Base-by-base conservation (phyloP, 2,329 filamentous ascomycete genomes). In the Fusarium camptoceras region DNA sequence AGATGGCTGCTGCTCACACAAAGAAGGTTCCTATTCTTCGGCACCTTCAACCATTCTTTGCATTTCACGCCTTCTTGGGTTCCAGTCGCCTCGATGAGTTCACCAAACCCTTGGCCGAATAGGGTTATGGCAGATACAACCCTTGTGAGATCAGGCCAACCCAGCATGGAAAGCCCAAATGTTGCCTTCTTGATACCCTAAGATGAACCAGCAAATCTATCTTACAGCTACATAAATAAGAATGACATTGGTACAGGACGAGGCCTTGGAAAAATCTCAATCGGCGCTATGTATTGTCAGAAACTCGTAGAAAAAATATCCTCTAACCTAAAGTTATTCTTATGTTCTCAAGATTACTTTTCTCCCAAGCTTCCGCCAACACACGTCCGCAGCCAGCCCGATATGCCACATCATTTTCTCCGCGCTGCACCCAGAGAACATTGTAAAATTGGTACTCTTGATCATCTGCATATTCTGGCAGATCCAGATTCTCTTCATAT, bases 71-170 rank as follows among this genome's bases (percentile, higher is more conserved):
- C 12, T 0, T 4, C 4, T 42, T n/a, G 39, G 1, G n/a, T 18
- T 1, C 14, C 25, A 3, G 0, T 0, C 0, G 55, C 31, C 1
- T n/a, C 20, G 1, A 57, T 1, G 6, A 57, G n/a, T 2, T 39
- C 39, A 0, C 39, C 49, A 3, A 59, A 59, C 1, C 39, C 49
- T 1, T 11, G 1, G 0, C 49, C 49, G 0, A 15, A 2, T 0
- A 46, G 0, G 0, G 30, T 39, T 0, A 55, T 18, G 0, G n/a
- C 28, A 11, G 10, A 3, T 0, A 25, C 1, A 3, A 4, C 16
- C 3, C n/a, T 55, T 0, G 4, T 18, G 0, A 59, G 24, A 1
- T 46, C 39, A 5, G 34, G 49, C 49, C 56, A 59, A 0, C 56
- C 56, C 0, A 37, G 42, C 0, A 30, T 16, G 10, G 24, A 3